Conservation (phyloP, 208 protist species). For the Vickermania spadyakhi region DNA sequence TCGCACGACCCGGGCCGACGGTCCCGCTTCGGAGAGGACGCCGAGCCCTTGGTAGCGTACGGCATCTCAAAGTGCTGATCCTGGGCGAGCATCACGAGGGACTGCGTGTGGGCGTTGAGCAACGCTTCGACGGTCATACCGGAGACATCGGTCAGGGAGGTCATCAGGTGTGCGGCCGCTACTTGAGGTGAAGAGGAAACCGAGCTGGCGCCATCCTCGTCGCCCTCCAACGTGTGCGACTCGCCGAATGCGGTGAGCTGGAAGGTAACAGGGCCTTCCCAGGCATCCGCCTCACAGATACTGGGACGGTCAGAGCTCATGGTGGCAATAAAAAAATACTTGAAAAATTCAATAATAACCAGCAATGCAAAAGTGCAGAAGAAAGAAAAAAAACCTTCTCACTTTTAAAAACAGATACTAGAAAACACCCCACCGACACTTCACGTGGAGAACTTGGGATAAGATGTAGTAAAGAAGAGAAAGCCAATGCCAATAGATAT, state of each 20-base stretch:
- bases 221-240: slow-evolving; percentile 5
- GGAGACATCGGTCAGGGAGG: slow-evolving; percentile 41
- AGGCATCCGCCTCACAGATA: neutral
- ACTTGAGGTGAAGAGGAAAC: neutral
- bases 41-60: neutral
- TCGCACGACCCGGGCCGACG: too few relatives aligned
- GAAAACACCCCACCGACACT: too few relatives aligned
- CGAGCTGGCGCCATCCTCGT: slow-evolving; percentile 11
- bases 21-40: too few relatives aligned
- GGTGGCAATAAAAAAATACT: too few relatives aligned
- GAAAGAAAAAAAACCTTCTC: too few relatives aligned
- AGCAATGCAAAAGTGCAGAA: too few relatives aligned
- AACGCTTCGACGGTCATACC: slow-evolving; percentile 56
- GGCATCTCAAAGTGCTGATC: neutral
- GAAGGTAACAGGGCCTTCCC: neutral
- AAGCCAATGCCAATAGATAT: too few relatives aligned
- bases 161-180: slow-evolving; percentile 20
- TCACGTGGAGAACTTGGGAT: too few relatives aligned
- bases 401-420: too few relatives aligned
- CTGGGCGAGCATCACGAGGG: slow-evolving; percentile 19
- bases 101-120: slow-evolving; percentile 41
- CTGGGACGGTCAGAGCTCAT: too few relatives aligned
- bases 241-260: neutral
- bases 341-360: too few relatives aligned
- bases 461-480: too few relatives aligned